Evolutionary conservation across 208 protist genomes (phyloP).

Genomic region (Porcisia hertigi): DNA sequence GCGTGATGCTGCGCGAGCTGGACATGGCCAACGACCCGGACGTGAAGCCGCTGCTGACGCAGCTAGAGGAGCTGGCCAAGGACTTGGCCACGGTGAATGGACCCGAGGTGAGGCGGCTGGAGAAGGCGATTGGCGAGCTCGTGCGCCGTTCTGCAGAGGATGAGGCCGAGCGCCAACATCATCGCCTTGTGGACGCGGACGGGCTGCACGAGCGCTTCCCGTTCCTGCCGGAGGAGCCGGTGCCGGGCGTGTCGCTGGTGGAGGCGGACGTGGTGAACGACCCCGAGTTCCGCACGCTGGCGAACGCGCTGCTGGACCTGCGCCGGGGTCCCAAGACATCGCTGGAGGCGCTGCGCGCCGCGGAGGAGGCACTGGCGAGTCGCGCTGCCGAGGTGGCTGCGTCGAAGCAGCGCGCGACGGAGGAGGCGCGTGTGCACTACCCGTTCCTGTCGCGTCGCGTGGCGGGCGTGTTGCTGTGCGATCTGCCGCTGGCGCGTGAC

Average conservation of each 20-base stretch:
- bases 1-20: constrained; percentile 35
- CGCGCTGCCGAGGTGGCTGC: no score
- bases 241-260: constrained; percentile 31
- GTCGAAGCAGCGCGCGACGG: no score
- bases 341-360: no score
- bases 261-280: constrained; percentile 42
- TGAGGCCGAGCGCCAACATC: constrained; percentile 21
- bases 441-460: no score
- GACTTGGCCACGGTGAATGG: constrained; percentile 28
- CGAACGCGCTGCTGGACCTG: constrained; percentile 38
- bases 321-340: constrained; percentile 22
- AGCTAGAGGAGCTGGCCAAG: constrained; percentile 36
- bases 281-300: constrained; percentile 43
- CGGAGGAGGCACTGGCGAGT: no score
- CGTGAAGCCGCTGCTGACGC: constrained; percentile 27
- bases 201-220: constrained; percentile 40
- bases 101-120: constrained; percentile 36
- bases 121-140: constrained; percentile 42
- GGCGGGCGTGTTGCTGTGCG: no score
- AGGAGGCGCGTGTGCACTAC: no score
- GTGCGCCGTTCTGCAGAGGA: constrained; percentile 40
- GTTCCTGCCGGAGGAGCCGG: constrained; percentile 47
- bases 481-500: no score
- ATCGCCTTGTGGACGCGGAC: constrained; percentile 24
- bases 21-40: constrained; percentile 26